These are phyloP conservation scores for Pythium chondricola DNA, from an alignment of 352 stramenopile genomes.

Conservation along the genomic window DNA sequence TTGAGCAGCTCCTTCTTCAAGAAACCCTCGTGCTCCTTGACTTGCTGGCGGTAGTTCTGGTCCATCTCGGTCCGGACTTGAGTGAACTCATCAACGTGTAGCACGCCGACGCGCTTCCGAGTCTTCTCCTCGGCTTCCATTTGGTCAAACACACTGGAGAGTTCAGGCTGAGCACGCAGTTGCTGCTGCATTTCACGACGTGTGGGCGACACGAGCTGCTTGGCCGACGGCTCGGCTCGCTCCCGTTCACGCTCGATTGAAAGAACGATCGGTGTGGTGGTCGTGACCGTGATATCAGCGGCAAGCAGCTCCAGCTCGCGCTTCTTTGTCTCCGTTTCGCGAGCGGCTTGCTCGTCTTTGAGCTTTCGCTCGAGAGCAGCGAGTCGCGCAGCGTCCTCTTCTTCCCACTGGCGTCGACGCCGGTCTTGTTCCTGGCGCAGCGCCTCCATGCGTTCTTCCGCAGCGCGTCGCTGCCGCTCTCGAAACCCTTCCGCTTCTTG, in stretches of 20 bases:
- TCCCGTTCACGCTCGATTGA: too few species aligned
- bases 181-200: slow-evolving; percentile 26
- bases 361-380: slow-evolving; percentile 43
- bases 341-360: slow-evolving; percentile 30
- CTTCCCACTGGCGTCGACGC: slow-evolving; percentile 60
- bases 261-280: not conserved
- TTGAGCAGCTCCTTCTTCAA: slow-evolving; percentile 38
- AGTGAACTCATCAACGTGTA: slow-evolving; percentile 44
- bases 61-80: slow-evolving; percentile 39
- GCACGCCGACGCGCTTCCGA: slow-evolving; percentile 28
- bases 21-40: slow-evolving; percentile 44
- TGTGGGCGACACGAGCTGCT: slow-evolving; percentile 15
- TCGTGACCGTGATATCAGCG: not conserved
- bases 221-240: not conserved
- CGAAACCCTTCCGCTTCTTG: slow-evolving; percentile 38
- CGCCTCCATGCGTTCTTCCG: slow-evolving; percentile 47
- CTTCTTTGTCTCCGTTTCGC: slow-evolving; percentile 23
- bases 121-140: slow-evolving; percentile 65
- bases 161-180: slow-evolving; percentile 31
- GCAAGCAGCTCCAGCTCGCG: slow-evolving; percentile 28
- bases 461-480: slow-evolving; percentile 35
- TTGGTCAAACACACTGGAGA: slow-evolving; percentile 73
- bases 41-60: slow-evolving; percentile 33
- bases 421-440: slow-evolving; percentile 61
- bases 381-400: slow-evolving; percentile 44